These are phyloP conservation scores for Polyrhizophydium stewartii DNA, from an alignment of 371 early-diverging fungal genomes.

Conservation along the genomic window DNA sequence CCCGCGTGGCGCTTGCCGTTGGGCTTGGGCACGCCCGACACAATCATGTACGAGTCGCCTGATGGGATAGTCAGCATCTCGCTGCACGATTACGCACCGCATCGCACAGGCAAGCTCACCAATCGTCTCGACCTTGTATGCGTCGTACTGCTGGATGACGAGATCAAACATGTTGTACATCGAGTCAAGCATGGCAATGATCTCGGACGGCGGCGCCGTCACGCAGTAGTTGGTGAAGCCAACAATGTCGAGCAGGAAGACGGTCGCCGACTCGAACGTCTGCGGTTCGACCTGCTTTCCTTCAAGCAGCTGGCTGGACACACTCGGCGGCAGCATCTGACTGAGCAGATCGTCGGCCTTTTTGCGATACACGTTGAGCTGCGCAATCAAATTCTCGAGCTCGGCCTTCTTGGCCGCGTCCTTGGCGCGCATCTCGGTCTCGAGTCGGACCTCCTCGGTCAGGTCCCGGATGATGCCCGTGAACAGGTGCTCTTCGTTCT, in stretches of 20 bases:
- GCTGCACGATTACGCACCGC: too few relatives aligned
- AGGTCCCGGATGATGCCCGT: constrained; percentile 40
- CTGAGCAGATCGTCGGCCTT: constrained; percentile 19
- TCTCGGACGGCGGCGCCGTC: constrained; percentile 14
- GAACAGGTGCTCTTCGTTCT: constrained; percentile 27
- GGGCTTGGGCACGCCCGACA: constrained; percentile 26
- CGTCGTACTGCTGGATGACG: constrained; percentile 28
- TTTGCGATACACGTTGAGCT: background rate
- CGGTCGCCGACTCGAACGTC: constrained; percentile 15
- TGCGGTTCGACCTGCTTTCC: constrained; percentile 17
- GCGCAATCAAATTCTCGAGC: constrained; percentile 4
- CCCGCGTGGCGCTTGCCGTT: constrained; percentile 28
- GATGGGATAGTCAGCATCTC: too few relatives aligned
- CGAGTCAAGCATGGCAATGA: constrained; percentile 24
- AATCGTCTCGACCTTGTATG: constrained; percentile 40
- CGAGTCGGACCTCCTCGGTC: constrained; percentile 20
- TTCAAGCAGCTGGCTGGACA: constrained; percentile 17
- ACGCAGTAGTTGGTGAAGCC: constrained; percentile 29
- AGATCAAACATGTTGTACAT: constrained; percentile 22
- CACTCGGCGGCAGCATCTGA: constrained; percentile 26
- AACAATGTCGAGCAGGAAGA: constrained; percentile 32
- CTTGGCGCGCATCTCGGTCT: background rate
- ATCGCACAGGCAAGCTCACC: background rate
- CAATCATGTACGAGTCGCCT: constrained; percentile 35
- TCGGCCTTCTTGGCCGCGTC: constrained; percentile 13